phyloP scores from a whole-genome alignment of 768 basidiomycete genomes.

The Suillus lakei region DNA sequence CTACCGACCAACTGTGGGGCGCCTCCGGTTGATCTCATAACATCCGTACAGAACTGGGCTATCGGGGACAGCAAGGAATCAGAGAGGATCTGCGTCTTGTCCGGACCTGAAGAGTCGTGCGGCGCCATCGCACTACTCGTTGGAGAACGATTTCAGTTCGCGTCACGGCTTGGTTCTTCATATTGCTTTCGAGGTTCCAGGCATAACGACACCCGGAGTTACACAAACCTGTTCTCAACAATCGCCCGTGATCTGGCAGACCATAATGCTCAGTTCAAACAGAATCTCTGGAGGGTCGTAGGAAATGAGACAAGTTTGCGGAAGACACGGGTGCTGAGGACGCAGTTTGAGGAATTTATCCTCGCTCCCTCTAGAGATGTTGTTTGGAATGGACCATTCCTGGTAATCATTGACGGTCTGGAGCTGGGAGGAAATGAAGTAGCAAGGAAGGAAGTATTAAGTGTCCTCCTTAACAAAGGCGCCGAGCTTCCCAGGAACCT shows the following conservation, averaged over 20 bases:
- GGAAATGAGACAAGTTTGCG: constrained; percentile 11
- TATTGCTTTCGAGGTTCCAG: constrained; percentile 31
- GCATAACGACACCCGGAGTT: constrained; percentile 12
- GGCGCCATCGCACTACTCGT: constrained; percentile 35
- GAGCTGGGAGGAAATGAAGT: constrained; percentile 30
- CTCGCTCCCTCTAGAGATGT: constrained; percentile 21
- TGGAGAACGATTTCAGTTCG: constrained; percentile 29
- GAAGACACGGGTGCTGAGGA: constrained; percentile 28
- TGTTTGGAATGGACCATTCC: constrained; percentile 31
- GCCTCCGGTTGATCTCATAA: neutral
- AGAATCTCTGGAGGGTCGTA: constrained; percentile 19
- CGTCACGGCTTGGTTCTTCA: constrained; percentile 36
- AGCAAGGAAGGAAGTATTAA: constrained; percentile 26
- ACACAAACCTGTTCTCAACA: constrained; percentile 35
- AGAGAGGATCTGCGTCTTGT: constrained; percentile 29
- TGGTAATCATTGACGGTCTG: constrained; percentile 41
- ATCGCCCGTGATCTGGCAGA: constrained; percentile 38
- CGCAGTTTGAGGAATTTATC: constrained; percentile 26
- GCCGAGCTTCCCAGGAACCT: constrained; percentile 25
- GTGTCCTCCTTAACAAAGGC: constrained; percentile 12
- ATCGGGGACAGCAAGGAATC: constrained; percentile 12
- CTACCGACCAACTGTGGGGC: neutral
- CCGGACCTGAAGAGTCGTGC: constrained; percentile 33
- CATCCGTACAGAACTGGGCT: constrained; percentile 16
- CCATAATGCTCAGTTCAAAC: constrained; percentile 29